A percentile compares a stretch with the other conserved stretches of the same genome.
Conservation (phyloP, 345 rosid species). For the Arabis alpina region DNA sequence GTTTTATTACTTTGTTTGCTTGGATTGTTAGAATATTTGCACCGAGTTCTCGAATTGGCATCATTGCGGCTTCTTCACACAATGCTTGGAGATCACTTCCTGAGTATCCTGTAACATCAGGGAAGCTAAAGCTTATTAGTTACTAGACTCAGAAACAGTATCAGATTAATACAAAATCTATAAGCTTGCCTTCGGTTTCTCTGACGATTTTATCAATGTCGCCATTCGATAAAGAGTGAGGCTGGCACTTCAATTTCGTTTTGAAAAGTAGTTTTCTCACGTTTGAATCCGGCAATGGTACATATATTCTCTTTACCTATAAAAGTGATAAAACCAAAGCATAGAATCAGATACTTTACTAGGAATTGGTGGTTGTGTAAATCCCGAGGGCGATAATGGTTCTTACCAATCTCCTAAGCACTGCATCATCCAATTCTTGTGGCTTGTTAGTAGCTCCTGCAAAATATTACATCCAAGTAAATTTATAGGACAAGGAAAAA, state of each 20-base stretch:
- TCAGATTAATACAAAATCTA: background rate
- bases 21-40: slow-evolving; percentile 72
- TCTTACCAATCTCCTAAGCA: slow-evolving; percentile 89
- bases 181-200: slow-evolving; percentile 77
- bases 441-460: slow-evolving; percentile 99
- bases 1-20: slow-evolving; percentile 71
- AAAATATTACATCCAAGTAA: slow-evolving; percentile 26
- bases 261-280: slow-evolving; percentile 75
- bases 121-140: slow-evolving; percentile 9
- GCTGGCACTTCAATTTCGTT: slow-evolving; percentile 75
- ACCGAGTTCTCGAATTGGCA: slow-evolving; percentile 99
- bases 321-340: background rate
- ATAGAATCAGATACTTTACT: background rate
- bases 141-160: background rate
- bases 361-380: background rate
- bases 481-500: background rate
- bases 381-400: slow-evolving; percentile 15
- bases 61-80: slow-evolving; percentile 99
- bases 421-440: slow-evolving; percentile 96
- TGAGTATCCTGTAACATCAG: slow-evolving; percentile 68
- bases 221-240: slow-evolving; percentile 74
- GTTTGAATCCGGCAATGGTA: slow-evolving; percentile 82
- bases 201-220: slow-evolving; percentile 80
- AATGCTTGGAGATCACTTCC: slow-evolving; percentile 98
- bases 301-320: slow-evolving; percentile 92